Evolutionary conservation across 1,284 basidiomycete genomes (phyloP).

Genomic region (Phellinidium pouzarii): DNA sequence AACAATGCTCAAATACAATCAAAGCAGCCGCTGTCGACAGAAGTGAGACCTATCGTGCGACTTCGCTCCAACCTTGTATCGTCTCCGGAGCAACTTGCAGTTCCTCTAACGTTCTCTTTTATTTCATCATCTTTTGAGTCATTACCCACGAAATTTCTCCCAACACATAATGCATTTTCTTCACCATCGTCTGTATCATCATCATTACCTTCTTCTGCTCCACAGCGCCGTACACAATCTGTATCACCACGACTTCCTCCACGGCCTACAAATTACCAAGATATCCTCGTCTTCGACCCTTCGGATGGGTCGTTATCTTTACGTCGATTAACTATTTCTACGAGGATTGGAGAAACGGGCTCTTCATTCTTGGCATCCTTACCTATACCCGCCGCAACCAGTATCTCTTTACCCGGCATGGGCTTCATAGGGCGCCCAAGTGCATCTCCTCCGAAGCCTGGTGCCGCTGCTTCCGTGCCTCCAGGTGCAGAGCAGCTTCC

Average conservation of each 20-base stretch:
- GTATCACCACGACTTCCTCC: slow-evolving; percentile 28
- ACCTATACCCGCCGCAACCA: slow-evolving; percentile 34
- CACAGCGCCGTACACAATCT: slow-evolving; percentile 31
- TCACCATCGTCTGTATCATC: slow-evolving; percentile 30
- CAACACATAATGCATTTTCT: slow-evolving; percentile 29
- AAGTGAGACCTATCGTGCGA: slow-evolving; percentile 52
- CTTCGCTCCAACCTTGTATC: slow-evolving; percentile 37
- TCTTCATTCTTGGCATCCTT: slow-evolving; percentile 24
- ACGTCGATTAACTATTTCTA: slow-evolving; percentile 44
- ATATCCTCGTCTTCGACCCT: slow-evolving; percentile 61
- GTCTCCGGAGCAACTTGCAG: slow-evolving; percentile 28
- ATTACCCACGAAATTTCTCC: slow-evolving; percentile 37
- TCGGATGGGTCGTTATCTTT: slow-evolving; percentile 50
- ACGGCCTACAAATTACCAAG: slow-evolving; percentile 46
- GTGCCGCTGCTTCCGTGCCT: background rate
- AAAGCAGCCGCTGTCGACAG: slow-evolving; percentile 47
- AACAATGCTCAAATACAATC: background rate
- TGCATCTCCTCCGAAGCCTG: slow-evolving; percentile 20
- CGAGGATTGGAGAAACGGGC: slow-evolving; percentile 26
- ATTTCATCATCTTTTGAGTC: slow-evolving; percentile 33
- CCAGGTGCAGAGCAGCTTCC: slow-evolving; percentile 21
- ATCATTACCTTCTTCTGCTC: slow-evolving; percentile 30
- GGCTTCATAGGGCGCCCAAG: slow-evolving; percentile 29
- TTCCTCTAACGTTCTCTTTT: slow-evolving; percentile 52
- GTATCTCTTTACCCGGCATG: slow-evolving; percentile 40